phyloP scores from a whole-genome alignment of 2,329 filamentous ascomycete genomes.

The Helminthosporium solani region DNA sequence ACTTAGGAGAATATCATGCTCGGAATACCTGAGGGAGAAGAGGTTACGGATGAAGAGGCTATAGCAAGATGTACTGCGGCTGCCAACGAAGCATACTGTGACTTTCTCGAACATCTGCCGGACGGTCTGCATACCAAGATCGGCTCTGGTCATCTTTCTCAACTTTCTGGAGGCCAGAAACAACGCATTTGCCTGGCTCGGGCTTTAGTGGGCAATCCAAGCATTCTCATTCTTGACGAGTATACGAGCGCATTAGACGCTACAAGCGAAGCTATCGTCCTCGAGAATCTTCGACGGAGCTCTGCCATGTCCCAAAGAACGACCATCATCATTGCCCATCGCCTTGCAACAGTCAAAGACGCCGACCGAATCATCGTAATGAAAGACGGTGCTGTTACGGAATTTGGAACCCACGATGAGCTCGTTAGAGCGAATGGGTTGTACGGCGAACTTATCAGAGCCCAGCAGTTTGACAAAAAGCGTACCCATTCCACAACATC shows the following conservation, averaged over 20 bases:
- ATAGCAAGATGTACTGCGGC: conserved; percentile 50
- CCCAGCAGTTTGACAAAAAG: conserved; percentile 39
- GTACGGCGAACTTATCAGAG: conserved; percentile 36
- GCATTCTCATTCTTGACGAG: conserved; percentile 39
- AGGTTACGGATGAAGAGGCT: conserved; percentile 40
- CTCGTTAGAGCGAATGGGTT: conserved; percentile 29
- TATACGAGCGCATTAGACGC: conserved; percentile 40
- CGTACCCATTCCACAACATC: conserved; percentile 21
- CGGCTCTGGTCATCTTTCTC: conserved; percentile 34
- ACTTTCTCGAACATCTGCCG: conserved; percentile 39
- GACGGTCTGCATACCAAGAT: conserved; percentile 37
- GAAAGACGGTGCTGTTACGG: conserved; percentile 32
- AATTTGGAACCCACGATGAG: conserved; percentile 35
- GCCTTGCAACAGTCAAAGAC: conserved; percentile 40
- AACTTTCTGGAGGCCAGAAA: conserved; percentile 42
- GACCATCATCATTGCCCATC: conserved; percentile 41
- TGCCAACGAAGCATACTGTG: conserved; percentile 57
- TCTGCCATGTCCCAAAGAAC: conserved; percentile 31
- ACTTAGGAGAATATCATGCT: conserved; percentile 36
- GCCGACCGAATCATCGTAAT: conserved; percentile 42
- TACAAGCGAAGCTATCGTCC: conserved; percentile 34
- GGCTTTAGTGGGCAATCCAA: conserved; percentile 36
- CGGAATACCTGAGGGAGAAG: conserved; percentile 24
- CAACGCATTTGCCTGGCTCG: conserved; percentile 42
- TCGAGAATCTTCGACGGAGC: conserved; percentile 33